Base-by-base conservation (phyloP, 768 basidiomycete species). In the Suillus paluster region DNA sequence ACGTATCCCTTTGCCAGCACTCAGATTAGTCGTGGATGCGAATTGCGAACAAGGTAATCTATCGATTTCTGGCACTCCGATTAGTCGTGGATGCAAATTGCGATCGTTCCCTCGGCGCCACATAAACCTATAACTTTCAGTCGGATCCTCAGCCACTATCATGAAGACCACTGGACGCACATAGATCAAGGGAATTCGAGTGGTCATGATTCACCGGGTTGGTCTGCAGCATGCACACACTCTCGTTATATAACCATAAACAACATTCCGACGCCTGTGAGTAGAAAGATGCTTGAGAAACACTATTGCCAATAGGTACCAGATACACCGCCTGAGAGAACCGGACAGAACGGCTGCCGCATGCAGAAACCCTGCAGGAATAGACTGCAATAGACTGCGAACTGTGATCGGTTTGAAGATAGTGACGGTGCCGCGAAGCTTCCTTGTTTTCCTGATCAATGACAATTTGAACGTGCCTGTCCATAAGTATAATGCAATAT, bases 41-140 rank as follows among this genome's bases (percentile, higher is more conserved):
- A 9, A 50, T 6, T 17, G 57, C 48, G 14, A 63, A n/a, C n/a
- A 19, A 62, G 58, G 27, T 49, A 62, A 27, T 60, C 27, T 17
- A 48, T 23, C 14, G 53, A 46, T 59, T 60, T 45, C 58, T 59
- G 59, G 57, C 57, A 34, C 34, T 62, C 61, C 9, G 45, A 44
- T 19, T 49, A n/a, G 27, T 60, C 59, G 50, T 54, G 61, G 41
- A 58, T 58, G 36, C 27, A 30, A 9, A 50, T 6, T 17, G 57
- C 48, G 14, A 63, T 17, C n/a, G 58, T 41, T 58, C 52, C 25
- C 19, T 38, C 1, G 25, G 49, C 50, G 7, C 30, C 58, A 15
- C 54, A 54, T 10, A 30, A n/a, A 30, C 33, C 45, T n/a, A 57
- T 57, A 49, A n/a, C 6, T 34, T 23, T 33, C 12, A 59, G 33